These are phyloP conservation scores for Candida morakotiae DNA, from an alignment of 805 yeast genomes.

Conservation along the genomic window DNA sequence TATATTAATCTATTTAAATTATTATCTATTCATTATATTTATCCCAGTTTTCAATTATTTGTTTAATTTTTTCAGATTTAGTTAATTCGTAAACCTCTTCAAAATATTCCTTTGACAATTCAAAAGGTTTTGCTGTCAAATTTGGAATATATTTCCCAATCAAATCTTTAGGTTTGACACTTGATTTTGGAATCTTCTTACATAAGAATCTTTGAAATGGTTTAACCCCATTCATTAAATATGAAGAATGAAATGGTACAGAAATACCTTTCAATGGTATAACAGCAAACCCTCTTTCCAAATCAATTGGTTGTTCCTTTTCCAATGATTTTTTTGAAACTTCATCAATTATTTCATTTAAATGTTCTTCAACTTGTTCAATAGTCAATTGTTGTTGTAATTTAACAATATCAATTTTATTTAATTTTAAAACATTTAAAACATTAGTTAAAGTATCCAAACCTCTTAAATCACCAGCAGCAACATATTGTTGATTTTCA, in stretches of 20 bases:
- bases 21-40: constrained; percentile 37
- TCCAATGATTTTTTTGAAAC: constrained; percentile 75
- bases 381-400: constrained; percentile 76
- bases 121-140: constrained; percentile 96
- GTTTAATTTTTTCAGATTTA: constrained; percentile 84
- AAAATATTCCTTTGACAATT: constrained; percentile 94
- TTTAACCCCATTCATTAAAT: constrained; percentile 96
- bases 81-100: constrained; percentile 93
- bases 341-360: constrained; percentile 83
- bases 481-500: constrained; percentile 96
- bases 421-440: constrained; percentile 85
- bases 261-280: constrained; percentile 98
- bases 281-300: constrained; percentile 97
- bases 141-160: constrained; percentile 97
- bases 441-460: constrained; percentile 91
- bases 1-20: not conserved
- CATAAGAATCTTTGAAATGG: constrained; percentile 97
- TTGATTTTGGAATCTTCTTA: constrained; percentile 92
- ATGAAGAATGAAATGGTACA: constrained; percentile 99
- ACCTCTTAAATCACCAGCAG: constrained; percentile 97
- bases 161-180: constrained; percentile 91
- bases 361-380: constrained; percentile 85
- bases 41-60: constrained; percentile 94
- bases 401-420: constrained; percentile 90
- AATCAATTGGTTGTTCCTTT: constrained; percentile 94